A percentile compares a stretch with the other conserved stretches of the same genome.
Evolutionary conservation across 192 early-diverging fungal genomes (phyloP).

Genomic region (Backusella mclennaniae): DNA sequence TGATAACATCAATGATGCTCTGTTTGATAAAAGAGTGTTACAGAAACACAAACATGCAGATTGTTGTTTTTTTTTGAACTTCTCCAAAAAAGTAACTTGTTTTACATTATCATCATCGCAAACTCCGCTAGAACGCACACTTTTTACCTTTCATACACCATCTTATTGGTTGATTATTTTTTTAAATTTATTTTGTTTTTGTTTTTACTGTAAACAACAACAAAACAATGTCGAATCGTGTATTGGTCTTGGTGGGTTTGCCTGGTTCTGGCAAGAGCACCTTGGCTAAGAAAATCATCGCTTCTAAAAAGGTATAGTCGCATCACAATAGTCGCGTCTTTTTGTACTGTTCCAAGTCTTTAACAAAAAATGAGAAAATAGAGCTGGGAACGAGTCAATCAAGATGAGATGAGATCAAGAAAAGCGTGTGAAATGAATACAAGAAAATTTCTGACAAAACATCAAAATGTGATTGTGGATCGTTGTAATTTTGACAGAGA

Average conservation of each 20-base stretch:
- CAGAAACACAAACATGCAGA: constrained; percentile 1
- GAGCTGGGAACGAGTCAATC: constrained; percentile 67
- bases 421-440: constrained; percentile 55
- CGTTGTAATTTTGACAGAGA: constrained; percentile 77
- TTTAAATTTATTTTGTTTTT: not conserved
- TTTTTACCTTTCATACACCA: not conserved
- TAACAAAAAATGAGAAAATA: not conserved
- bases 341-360: not conserved
- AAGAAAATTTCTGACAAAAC: constrained; percentile 42
- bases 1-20: not conserved
- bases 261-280: constrained; percentile 78
- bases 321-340: not conserved
- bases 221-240: constrained; percentile 6
- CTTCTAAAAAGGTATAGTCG: constrained; percentile 25
- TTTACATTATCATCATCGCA: not conserved
- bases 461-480: constrained; percentile 71
- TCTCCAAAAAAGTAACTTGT: not conserved
- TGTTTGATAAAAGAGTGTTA: not conserved
- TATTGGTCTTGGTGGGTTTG: constrained; percentile 71
- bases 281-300: constrained; percentile 56
- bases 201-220: not conserved
- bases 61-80: not conserved
- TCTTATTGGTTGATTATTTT: constrained; percentile 11
- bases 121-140: constrained; percentile 23
- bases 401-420: constrained; percentile 71